Evolutionary conservation across 2,329 filamentous ascomycete genomes (phyloP), one percentile per base, ranked within the genome.

Genomic region (Colletotrichum echinochloae): DNA sequence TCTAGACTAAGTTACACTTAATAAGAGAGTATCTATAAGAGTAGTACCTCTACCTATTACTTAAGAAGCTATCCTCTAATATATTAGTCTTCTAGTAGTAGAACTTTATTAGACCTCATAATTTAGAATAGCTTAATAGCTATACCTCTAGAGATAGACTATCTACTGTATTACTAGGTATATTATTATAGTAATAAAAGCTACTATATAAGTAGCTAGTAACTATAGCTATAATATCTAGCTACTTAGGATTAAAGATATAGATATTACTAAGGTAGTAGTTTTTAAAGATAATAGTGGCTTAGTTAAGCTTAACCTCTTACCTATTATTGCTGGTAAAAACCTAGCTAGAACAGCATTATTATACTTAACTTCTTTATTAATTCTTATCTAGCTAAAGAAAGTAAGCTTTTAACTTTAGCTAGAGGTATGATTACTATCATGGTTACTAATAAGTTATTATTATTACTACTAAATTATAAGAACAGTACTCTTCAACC

Each of bases 71-170:
- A 4, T 55, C 52, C 5, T n/a, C 30, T 20, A 55, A 28, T 8
- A 20, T 30, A n/a, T 55, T 30, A 16, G 20, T n/a, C 20, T 60
- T 65, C 16, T 39, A 44, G 20, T 77, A 73, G 74, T 57, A 70
- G 1, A 73, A 73, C 59, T 28, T 70, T 16, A 28, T 77, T 1
- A 44, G 46, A 5, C 56, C 72, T 1, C n/a, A 63, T 8, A 70
- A 76, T 5, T 16, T 70, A 18, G 65, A 72, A 12, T 85, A 82
- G 83, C 63, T 84, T 3, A 39, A 65, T 2, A 78, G 81, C 35
- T 82, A 85, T 51, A 64, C 72, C 57, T 76, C 48, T 77, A 82
- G 35, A 74, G 75, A 1, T 74, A 83, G 46, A 75, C 79, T n/a
- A 76, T 87, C 9, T 84, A 39, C n/a, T n/a, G n/a, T n/a, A n/a